A percentile compares a stretch with the other conserved stretches of the same genome.
Conservation (phyloP, 192 early-diverging fungal species). For the Tieghemiomyces parasiticus region DNA sequence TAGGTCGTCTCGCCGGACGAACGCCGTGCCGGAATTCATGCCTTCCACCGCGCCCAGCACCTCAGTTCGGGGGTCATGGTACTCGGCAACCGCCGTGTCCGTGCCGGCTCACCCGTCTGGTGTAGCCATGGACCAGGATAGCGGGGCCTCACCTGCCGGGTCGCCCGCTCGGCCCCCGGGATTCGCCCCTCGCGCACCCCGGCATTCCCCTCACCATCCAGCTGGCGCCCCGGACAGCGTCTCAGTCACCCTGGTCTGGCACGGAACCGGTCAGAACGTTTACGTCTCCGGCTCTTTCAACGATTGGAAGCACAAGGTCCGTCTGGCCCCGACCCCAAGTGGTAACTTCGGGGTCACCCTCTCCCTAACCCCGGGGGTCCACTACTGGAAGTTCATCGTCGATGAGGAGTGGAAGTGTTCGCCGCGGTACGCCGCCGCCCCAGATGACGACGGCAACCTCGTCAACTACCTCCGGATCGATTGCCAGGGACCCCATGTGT, state of each 20-base stretch:
- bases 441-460: constrained; percentile 87
- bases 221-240: background rate
- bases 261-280: constrained; percentile 51
- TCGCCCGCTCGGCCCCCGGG: background rate
- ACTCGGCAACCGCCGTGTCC: constrained; percentile 2
- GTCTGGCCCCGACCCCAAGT: constrained; percentile 30
- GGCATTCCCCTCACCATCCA: background rate
- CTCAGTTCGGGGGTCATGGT: background rate
- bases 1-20: background rate
- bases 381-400: constrained; percentile 95
- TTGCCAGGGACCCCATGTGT: constrained; percentile 15
- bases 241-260: background rate
- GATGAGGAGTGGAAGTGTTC: constrained; percentile 98
- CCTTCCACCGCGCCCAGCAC: background rate
- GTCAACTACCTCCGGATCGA: constrained; percentile 92
- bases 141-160: background rate
- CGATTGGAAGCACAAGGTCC: constrained; percentile 90
- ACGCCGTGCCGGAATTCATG: constrained; percentile 8
- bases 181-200: background rate
- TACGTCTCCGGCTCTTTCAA: constrained; percentile 95
- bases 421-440: constrained; percentile 74
- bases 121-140: background rate
- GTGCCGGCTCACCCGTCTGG: background rate
- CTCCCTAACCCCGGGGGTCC: constrained; percentile 83
- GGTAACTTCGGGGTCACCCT: constrained; percentile 32